phyloP scores from a whole-genome alignment of 2,329 filamentous ascomycete species.

The Microcyclospora pomicola region DNA sequence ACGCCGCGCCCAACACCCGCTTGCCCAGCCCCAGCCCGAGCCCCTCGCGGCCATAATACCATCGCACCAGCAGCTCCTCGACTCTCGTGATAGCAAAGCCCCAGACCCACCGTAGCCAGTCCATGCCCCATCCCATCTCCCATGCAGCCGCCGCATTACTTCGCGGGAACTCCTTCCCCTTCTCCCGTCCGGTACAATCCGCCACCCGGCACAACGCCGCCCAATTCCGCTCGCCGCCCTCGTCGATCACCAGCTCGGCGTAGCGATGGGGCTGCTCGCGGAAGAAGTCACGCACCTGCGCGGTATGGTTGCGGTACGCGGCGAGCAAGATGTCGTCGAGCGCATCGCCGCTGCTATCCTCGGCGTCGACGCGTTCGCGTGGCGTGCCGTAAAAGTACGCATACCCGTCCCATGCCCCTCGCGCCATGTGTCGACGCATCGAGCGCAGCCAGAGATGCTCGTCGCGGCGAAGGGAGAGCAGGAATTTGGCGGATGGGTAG shows the following conservation, averaged over 20 bases:
- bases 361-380: constrained; percentile 8
- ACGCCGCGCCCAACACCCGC: constrained; percentile 8
- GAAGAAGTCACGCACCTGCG: constrained; percentile 8
- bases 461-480: constrained; percentile 17
- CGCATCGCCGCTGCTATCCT: not conserved
- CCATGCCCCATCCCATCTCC: constrained; percentile 1
- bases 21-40: constrained; percentile 6
- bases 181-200: constrained; percentile 5
- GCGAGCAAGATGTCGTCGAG: constrained; percentile 7
- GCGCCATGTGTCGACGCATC: constrained; percentile 15
- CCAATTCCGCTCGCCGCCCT: constrained; percentile 9
- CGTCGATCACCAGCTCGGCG: constrained; percentile 9
- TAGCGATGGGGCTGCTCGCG: constrained; percentile 7
- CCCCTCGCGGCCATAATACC: constrained; percentile 11
- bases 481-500: constrained; percentile 17
- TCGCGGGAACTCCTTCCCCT: constrained; percentile 7
- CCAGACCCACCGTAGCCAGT: constrained; percentile 13
- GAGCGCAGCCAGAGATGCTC: constrained; percentile 18
- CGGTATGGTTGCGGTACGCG: constrained; percentile 11
- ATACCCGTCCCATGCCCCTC: constrained; percentile 15
- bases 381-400: constrained; percentile 13
- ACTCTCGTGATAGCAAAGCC: constrained; percentile 16
- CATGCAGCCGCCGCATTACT: constrained; percentile 17
- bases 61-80: constrained; percentile 13
- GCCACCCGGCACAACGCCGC: constrained; percentile 7